Evolutionary conservation across 2,329 filamentous ascomycete species (phyloP).

Genomic region (Trichophyton equinum): DNA sequence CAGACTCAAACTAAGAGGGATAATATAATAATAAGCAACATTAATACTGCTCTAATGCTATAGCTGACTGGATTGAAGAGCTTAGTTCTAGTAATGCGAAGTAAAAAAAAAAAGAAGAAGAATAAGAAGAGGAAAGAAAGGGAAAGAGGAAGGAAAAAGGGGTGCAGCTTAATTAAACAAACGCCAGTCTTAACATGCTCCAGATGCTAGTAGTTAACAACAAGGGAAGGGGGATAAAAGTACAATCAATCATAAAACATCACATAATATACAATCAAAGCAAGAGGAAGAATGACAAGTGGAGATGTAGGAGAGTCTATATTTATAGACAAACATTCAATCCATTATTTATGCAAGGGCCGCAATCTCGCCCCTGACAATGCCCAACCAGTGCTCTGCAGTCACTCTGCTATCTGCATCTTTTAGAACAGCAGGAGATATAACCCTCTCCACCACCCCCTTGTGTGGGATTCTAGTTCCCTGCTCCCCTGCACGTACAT

Average conservation of each 20-base stretch:
- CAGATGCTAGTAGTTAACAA: not conserved
- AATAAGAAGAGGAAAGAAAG: not conserved
- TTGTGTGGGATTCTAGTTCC: constrained; percentile 29
- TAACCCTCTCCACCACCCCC: constrained; percentile 29
- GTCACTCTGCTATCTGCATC: constrained; percentile 23
- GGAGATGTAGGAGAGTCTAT: not conserved
- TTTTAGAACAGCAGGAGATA: constrained; percentile 30
- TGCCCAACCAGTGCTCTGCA: constrained; percentile 22
- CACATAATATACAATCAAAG: not conserved
- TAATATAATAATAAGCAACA: not conserved
- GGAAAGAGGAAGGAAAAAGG: no score
- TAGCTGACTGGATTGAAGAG: not conserved
- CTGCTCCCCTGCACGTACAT: constrained; percentile 26
- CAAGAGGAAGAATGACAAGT: not conserved
- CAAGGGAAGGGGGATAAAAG: not conserved
- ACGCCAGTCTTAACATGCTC: not conserved
- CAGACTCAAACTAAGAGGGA: not conserved
- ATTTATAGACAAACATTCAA: not conserved
- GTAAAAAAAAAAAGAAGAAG: not conserved
- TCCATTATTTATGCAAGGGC: not conserved
- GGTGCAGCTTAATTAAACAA: not conserved
- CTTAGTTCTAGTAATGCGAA: not conserved
- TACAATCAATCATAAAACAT: not conserved
- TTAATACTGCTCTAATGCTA: not conserved
- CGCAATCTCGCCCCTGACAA: not conserved